Conservation (phyloP, 768 basidiomycete genomes). For the Agrocybe praecox region DNA sequence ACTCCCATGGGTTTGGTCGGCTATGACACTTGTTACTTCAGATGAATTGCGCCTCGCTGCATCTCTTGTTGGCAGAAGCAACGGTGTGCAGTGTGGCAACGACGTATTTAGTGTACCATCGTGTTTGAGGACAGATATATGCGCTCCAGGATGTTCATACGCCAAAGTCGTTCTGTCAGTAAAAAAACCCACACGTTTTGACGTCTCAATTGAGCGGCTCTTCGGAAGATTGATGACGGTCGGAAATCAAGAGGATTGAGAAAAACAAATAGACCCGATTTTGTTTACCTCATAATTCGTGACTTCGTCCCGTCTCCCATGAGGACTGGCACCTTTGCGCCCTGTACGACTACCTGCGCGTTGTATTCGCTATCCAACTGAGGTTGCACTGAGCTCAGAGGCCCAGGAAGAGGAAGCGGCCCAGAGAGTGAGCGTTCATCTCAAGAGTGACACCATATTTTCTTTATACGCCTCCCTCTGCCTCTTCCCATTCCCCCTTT, state of each 20-base stretch:
- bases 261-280: conserved; percentile 19
- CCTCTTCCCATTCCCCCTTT: background rate
- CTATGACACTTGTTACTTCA: background rate
- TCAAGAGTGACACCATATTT: conserved; percentile 11
- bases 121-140: background rate
- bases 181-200: conserved; percentile 1
- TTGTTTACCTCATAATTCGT: conserved; percentile 18
- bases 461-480: background rate
- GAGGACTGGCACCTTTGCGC: conserved; percentile 16
- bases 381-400: background rate
- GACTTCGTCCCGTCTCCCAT: conserved; percentile 18
- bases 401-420: background rate
- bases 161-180: background rate
- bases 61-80: background rate
- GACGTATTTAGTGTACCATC: background rate
- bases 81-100: background rate
- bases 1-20: background rate
- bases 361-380: conserved; percentile 4
- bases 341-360: conserved; percentile 17
- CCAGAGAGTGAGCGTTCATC: conserved; percentile 3
- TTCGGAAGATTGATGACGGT: conserved; percentile 8
- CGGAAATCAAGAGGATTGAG: conserved; percentile 14
- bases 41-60: background rate
- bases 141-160: conserved; percentile 1
- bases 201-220: conserved; percentile 10